Conservation (phyloP, 2,329 filamentous ascomycete genomes). For the Phaeophleospora eucalypticola region DNA sequence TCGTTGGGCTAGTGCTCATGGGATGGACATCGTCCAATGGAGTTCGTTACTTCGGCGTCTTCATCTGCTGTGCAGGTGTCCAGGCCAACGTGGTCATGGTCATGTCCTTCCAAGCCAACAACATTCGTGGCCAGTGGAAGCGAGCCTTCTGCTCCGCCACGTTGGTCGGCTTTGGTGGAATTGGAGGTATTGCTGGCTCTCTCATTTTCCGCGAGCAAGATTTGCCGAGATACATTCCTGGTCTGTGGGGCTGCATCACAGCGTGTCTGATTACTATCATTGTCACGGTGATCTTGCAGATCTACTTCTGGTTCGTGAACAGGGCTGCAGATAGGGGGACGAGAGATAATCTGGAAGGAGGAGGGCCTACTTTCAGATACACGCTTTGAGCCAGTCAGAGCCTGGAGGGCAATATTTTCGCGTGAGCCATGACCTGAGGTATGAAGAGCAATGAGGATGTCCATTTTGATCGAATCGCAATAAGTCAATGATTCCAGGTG, state of each 20-base stretch:
- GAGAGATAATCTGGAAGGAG: too few relatives aligned
- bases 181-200: constrained; percentile 60
- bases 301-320: constrained; percentile 35
- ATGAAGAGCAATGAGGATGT: too few relatives aligned
- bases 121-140: constrained; percentile 85
- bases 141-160: constrained; percentile 48
- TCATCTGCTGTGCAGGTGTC: constrained; percentile 67
- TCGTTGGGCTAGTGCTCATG: constrained; percentile 69
- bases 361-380: too few relatives aligned
- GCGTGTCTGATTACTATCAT: constrained; percentile 26
- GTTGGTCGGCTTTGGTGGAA: constrained; percentile 17
- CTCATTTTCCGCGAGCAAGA: constrained; percentile 5
- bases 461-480: too few relatives aligned
- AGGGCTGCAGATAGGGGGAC: constrained; percentile 37
- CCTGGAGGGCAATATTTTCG: too few relatives aligned
- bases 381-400: too few relatives aligned
- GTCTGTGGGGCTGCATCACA: constrained; percentile 21
- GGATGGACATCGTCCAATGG: constrained; percentile 57
- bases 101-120: constrained; percentile 81
- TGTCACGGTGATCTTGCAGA: constrained; percentile 31
- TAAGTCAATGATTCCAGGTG: too few relatives aligned
- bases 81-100: constrained; percentile 72
- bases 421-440: too few relatives aligned
- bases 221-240: constrained; percentile 27
- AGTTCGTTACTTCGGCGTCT: constrained; percentile 69